A percentile compares a stretch with the other conserved stretches of the same genome.
phyloP scores from a whole-genome alignment of 1,284 basidiomycete genomes.

The Fistulina hepatica region DNA sequence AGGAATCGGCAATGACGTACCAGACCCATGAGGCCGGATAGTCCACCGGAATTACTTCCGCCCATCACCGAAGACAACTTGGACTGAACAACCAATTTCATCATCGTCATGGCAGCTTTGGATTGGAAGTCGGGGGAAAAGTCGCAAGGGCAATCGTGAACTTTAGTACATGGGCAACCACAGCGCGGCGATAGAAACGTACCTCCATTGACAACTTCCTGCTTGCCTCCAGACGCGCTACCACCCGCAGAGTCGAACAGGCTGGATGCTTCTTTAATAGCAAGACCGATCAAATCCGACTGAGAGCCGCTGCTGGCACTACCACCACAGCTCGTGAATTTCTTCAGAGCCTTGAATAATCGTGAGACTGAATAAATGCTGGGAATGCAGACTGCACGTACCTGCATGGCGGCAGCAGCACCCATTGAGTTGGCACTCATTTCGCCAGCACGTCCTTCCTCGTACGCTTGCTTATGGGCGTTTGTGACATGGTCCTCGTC shows the following conservation, averaged over 20 bases:
- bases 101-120: conserved; percentile 1
- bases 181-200: too few species aligned
- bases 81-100: background rate
- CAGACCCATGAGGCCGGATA: background rate
- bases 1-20: too few species aligned
- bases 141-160: too few species aligned
- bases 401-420: background rate
- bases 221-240: background rate
- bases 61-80: background rate
- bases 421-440: background rate
- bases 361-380: background rate
- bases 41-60: background rate
- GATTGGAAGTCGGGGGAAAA: too few species aligned
- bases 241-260: background rate
- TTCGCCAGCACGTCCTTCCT: background rate
- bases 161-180: too few species aligned
- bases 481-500: conserved; percentile 1
- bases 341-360: background rate
- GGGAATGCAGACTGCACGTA: background rate
- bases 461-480: conserved; percentile 1
- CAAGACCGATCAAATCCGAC: background rate
- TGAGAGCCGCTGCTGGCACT: background rate
- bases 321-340: background rate
- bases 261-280: background rate
- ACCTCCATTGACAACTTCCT: conserved; percentile 1